Conservation (phyloP, 306 rosid genomes). For the Mimosa bimucronata region DNA sequence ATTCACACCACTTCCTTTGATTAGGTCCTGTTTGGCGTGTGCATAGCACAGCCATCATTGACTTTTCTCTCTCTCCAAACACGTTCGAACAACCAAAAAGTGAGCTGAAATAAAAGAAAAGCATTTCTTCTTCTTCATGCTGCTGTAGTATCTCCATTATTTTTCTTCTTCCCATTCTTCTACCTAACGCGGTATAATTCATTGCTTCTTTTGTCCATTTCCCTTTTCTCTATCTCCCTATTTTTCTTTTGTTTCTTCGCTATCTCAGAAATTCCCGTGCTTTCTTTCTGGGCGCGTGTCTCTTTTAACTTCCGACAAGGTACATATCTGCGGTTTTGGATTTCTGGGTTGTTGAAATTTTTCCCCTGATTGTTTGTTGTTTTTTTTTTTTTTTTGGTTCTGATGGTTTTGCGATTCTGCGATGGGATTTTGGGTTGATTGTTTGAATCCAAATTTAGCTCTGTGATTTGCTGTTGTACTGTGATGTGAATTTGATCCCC, state of each 20-base stretch:
- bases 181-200: conserved; percentile 45
- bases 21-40: conserved; percentile 47
- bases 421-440: conserved; percentile 10
- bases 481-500: conserved; percentile 3
- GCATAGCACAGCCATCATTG: conserved; percentile 57
- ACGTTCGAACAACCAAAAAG: not conserved
- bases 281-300: conserved; percentile 38
- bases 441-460: conserved; percentile 11
- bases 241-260: conserved; percentile 4
- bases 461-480: conserved; percentile 14
- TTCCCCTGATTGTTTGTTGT: not conserved
- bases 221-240: not conserved
- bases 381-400: not conserved
- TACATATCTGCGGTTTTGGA: conserved; percentile 23
- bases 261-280: not conserved
- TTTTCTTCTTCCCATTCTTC: not conserved
- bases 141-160: conserved; percentile 4
- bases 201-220: conserved; percentile 24
- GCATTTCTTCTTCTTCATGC: not conserved
- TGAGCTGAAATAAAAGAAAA: not conserved
- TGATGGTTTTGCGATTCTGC: conserved; percentile 23
- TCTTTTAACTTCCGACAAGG: conserved; percentile 44
- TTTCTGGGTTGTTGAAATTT: not conserved
- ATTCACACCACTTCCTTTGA: conserved; percentile 1
- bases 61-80: conserved; percentile 7